Evolutionary conservation across 805 yeast species (phyloP).

Genomic region (Yueomyces sp.): DNA sequence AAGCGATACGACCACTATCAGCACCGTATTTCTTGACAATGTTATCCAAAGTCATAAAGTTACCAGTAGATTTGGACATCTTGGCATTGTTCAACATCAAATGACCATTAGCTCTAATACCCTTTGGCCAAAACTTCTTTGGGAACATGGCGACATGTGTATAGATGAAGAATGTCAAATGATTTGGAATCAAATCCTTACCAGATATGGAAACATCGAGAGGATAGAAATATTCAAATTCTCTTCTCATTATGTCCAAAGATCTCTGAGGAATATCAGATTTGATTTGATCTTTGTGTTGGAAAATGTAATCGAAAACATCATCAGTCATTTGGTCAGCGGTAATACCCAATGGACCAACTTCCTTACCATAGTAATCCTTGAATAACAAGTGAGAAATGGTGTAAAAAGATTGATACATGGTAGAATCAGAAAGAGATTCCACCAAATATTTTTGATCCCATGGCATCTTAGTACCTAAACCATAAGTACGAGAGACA

Average conservation of each 20-base stretch:
- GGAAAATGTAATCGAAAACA: constrained; percentile 83
- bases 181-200: constrained; percentile 94
- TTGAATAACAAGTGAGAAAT: constrained; percentile 73
- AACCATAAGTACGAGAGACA: constrained; percentile 88
- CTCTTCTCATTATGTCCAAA: constrained; percentile 69
- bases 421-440: constrained; percentile 89
- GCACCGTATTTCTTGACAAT: constrained; percentile 86
- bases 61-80: constrained; percentile 97
- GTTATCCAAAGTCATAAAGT: constrained; percentile 82
- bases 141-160: constrained; percentile 89
- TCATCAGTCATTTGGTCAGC: constrained; percentile 86
- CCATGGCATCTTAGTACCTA: constrained; percentile 95
- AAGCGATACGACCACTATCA: constrained; percentile 92
- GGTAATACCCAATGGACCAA: constrained; percentile 60
- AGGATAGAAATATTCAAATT: constrained; percentile 94
- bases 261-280: constrained; percentile 52
- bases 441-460: constrained; percentile 87
- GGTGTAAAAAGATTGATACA: constrained; percentile 92
- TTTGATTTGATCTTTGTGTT: constrained; percentile 46
- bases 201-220: constrained; percentile 86
- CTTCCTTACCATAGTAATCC: constrained; percentile 68
- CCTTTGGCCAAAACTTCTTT: constrained; percentile 81
- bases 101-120: constrained; percentile 92
- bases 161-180: constrained; percentile 89
- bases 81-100: constrained; percentile 88